phyloP scores from a whole-genome alignment of 306 rosid genomes.

The Cicer arietinum region DNA sequence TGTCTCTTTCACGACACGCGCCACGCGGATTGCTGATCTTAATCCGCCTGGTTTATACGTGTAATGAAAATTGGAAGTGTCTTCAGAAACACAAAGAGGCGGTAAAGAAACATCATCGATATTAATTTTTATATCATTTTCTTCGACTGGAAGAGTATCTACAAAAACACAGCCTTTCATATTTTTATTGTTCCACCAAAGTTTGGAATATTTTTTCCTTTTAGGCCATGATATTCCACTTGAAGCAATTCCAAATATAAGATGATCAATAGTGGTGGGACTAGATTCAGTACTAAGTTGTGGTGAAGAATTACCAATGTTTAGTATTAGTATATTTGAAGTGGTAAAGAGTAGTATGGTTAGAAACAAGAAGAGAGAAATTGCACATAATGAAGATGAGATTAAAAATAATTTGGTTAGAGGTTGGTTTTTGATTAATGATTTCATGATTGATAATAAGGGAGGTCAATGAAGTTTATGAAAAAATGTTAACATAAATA shows the following conservation, averaged over 20 bases:
- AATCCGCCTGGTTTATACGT: conserved; percentile 51
- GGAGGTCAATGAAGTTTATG: not conserved
- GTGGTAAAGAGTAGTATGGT: conserved; percentile 45
- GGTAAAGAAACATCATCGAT: conserved; percentile 52
- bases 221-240: conserved; percentile 58
- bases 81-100: conserved; percentile 62
- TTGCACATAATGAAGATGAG: conserved; percentile 52
- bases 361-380: conserved; percentile 47
- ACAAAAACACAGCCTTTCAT: conserved; percentile 78
- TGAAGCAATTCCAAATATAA: conserved; percentile 85
- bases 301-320: not conserved
- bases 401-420: conserved; percentile 49
- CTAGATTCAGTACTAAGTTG: conserved; percentile 25
- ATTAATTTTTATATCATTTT: not conserved
- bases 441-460: conserved; percentile 53
- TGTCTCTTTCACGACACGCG: conserved; percentile 74
- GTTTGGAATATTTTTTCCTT: conserved; percentile 54
- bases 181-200: conserved; percentile 69
- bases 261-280: conserved; percentile 58
- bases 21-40: conserved; percentile 76
- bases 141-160: conserved; percentile 52
- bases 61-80: conserved; percentile 72
- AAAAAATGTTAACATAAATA: not conserved
- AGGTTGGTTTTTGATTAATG: conserved; percentile 43
- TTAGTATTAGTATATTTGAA: conserved; percentile 23